Conservation (phyloP, 371 early-diverging fungal species). For the Fennellomyces sp. region DNA sequence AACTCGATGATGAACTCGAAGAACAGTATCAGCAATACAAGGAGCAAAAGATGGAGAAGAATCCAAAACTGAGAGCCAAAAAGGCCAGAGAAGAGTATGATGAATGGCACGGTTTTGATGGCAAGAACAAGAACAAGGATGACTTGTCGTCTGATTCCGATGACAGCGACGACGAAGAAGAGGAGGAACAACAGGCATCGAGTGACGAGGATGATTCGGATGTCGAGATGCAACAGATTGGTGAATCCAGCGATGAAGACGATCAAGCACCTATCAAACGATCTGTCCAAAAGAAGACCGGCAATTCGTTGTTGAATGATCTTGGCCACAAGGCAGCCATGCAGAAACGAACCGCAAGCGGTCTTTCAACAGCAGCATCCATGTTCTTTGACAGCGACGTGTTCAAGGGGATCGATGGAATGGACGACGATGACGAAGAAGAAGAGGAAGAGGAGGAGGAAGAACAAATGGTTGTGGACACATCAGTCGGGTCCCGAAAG, state of each 20-base stretch:
- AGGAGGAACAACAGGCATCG: conserved; percentile 10
- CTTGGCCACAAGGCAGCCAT: conserved; percentile 65
- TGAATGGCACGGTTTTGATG: conserved; percentile 73
- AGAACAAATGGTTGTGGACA: conserved; percentile 31
- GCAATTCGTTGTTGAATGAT: conserved; percentile 60
- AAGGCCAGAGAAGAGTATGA: conserved; percentile 65
- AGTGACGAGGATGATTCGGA: conserved; percentile 25
- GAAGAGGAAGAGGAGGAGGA: conserved; percentile 29
- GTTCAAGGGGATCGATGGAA: conserved; percentile 70
- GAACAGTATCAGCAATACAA: conserved; percentile 71
- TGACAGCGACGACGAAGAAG: conserved; percentile 19
- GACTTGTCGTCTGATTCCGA: conserved; percentile 31
- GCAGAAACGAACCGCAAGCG: conserved; percentile 49
- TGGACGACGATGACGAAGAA: conserved; percentile 63
- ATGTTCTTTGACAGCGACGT: conserved; percentile 94
- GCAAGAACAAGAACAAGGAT: conserved; percentile 50
- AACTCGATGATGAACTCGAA: conserved; percentile 78
- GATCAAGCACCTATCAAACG: not conserved
- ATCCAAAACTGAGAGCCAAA: conserved; percentile 79
- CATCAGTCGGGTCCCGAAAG: conserved; percentile 27
- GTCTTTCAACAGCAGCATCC: conserved; percentile 79
- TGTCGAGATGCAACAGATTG: conserved; percentile 17
- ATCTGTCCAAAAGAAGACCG: conserved; percentile 26
- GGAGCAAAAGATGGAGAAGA: conserved; percentile 70
- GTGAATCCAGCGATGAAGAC: conserved; percentile 1